phyloP scores from a whole-genome alignment of 2,329 filamentous ascomycete genomes.

The Beauveria sp. region DNA sequence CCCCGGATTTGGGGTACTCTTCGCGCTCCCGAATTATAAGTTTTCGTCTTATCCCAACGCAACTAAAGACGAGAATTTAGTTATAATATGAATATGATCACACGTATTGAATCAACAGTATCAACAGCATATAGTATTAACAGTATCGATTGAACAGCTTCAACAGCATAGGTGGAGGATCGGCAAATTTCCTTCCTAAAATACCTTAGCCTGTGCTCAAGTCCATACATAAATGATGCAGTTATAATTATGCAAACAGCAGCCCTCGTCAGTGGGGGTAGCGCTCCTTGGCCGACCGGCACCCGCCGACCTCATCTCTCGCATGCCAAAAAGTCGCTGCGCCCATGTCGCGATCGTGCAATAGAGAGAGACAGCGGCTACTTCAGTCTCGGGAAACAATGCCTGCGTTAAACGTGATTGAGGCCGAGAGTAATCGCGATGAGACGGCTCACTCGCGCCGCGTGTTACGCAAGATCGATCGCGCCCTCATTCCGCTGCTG shows the following conservation, averaged over 20 bases:
- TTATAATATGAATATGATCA: too few relatives aligned
- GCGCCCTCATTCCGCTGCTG: constrained; percentile 45
- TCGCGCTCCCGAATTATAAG: too few relatives aligned
- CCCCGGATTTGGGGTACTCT: background rate
- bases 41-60: too few relatives aligned
- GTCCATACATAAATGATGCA: too few relatives aligned
- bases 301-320: background rate
- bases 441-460: constrained; percentile 21
- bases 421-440: background rate
- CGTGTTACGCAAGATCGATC: constrained; percentile 49
- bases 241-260: too few relatives aligned
- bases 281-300: background rate
- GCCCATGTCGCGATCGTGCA: background rate
- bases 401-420: background rate
- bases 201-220: too few relatives aligned
- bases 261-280: background rate
- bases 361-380: background rate
- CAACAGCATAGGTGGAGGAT: too few relatives aligned
- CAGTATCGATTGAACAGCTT: too few relatives aligned
- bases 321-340: background rate
- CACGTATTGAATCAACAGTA: too few relatives aligned
- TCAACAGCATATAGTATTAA: too few relatives aligned
- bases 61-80: too few relatives aligned
- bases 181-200: too few relatives aligned
- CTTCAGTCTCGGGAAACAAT: background rate